Percentiles rank a stretch among this genome's conserved stretches.
These are phyloP conservation scores for Amanita inopinata DNA, from an alignment of 768 basidiomycete species.

Conservation along the genomic window DNA sequence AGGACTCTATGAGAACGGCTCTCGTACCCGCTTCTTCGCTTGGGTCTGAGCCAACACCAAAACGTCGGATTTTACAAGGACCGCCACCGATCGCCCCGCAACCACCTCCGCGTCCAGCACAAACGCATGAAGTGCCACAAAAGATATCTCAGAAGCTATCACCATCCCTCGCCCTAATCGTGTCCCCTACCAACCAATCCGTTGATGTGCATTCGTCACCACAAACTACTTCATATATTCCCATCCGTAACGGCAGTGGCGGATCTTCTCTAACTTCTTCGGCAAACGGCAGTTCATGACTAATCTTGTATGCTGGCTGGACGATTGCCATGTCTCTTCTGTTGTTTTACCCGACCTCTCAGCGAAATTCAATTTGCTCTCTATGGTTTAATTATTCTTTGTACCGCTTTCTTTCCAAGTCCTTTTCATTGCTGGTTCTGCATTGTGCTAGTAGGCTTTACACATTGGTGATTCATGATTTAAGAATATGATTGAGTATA, in stretches of 20 bases:
- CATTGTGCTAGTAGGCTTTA: slow-evolving; percentile 10
- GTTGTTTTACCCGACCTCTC: neutral
- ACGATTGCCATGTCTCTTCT: neutral
- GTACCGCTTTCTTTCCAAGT: neutral
- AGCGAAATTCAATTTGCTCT: neutral
- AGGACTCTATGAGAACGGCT: neutral
- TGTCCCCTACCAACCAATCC: slow-evolving; percentile 42
- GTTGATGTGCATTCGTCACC: slow-evolving; percentile 6
- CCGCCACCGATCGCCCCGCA: slow-evolving; percentile 21
- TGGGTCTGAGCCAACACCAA: slow-evolving; percentile 14
- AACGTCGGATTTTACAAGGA: slow-evolving; percentile 27
- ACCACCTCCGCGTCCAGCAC: slow-evolving; percentile 19
- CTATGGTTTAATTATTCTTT: slow-evolving; percentile 7
- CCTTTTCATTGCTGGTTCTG: neutral
- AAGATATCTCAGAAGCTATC: too few relatives aligned
- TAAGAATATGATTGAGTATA: slow-evolving; percentile 5
- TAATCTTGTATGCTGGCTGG: neutral
- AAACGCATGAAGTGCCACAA: too few relatives aligned
- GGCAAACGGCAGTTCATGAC: slow-evolving; percentile 2
- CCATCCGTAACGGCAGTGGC: slow-evolving; percentile 1
- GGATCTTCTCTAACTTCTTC: slow-evolving; percentile 1
- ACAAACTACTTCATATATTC: neutral
- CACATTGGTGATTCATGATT: slow-evolving; percentile 3
- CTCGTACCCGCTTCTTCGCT: neutral
- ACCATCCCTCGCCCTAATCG: slow-evolving; percentile 54